Evolutionary conservation across 345 rosid genomes (phyloP), one percentile per base, ranked within the genome.

Genomic region (Salix exigua): DNA sequence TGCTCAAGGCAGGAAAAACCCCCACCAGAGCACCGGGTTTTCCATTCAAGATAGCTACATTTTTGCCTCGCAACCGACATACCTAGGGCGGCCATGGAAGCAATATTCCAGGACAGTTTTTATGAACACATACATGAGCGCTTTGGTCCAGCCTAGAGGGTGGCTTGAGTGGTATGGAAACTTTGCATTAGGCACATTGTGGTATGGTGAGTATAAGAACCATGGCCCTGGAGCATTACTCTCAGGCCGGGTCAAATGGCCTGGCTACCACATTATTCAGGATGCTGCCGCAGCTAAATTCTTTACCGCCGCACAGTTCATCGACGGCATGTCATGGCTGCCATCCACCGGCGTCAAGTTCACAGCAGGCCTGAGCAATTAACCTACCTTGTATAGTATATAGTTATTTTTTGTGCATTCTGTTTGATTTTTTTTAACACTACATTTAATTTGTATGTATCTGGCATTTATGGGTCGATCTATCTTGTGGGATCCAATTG

Each of bases 131-230:
- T 79, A 74, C 66, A 74, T 79, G 78, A 60, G 74, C 38, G 62
- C 65, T 50, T 28, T 64, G 82, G 82, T 79, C 11, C 82, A 70
- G 72, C 78, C 82, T 6, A 64, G 72, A 63, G 82, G 82, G 46
- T 79, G 82, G 82, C 82, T 79, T 3, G 82, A 74, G 71, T 79
- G 82, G 82, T 80, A 75, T 23, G 82, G 82, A 3, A 44, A 80
- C 65, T 80, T 80, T 44, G 83, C 83, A 9, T 35, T 80, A 23
- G 12, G 69, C 38, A 80, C 83, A 7, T 66, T 75, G 66, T 80
- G 79, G 79, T 75, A 80, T 35, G 83, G 83, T 19, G 82, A 80
- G 73, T 80, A 80, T 7, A 80, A 26, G 73, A 80, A 75, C 64
- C 53, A 66, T 70, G 82, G 82, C 2, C 79, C 79, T 18, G 83